A percentile compares a stretch with the other conserved stretches of the same genome.
Conservation (phyloP, 768 basidiomycete genomes). For the Leucosporidium scottii region DNA sequence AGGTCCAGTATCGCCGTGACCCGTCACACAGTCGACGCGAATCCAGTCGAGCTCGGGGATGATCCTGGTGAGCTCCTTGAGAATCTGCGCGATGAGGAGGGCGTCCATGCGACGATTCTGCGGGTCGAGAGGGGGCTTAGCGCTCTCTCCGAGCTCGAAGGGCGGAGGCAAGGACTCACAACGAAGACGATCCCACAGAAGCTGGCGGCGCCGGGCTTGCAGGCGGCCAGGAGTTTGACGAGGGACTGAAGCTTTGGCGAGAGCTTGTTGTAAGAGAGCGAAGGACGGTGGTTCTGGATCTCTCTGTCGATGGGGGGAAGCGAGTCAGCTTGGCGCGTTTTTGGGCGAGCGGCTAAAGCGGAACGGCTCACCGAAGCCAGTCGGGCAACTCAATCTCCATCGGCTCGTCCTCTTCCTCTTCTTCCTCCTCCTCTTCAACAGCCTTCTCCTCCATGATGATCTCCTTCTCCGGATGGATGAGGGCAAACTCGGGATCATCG, state of each 20-base stretch:
- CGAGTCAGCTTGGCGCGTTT: too few relatives aligned
- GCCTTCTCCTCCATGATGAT: not conserved
- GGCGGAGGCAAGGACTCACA: not conserved
- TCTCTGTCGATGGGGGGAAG: not conserved
- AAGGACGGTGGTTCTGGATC: not conserved
- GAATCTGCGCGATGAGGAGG: slow-evolving; percentile 6
- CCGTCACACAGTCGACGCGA: slow-evolving; percentile 14
- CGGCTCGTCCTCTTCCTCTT: not conserved
- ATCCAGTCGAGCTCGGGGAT: slow-evolving; percentile 5
- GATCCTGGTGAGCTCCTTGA: not conserved
- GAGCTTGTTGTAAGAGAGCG: not conserved
- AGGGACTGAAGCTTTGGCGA: slow-evolving; percentile 10
- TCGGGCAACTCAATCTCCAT: not conserved
- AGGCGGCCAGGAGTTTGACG: slow-evolving; percentile 2
- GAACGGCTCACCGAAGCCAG: slow-evolving; percentile 13
- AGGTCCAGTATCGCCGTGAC: not conserved
- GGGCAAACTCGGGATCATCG: not conserved
- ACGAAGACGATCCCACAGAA: slow-evolving; percentile 24
- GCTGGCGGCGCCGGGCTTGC: not conserved
- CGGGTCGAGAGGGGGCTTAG: too few relatives aligned
- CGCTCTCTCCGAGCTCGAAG: not conserved
- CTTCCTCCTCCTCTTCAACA: too few relatives aligned
- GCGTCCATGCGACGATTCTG: slow-evolving; percentile 14
- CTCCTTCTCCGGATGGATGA: not conserved
- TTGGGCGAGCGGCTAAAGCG: too few relatives aligned